These are phyloP conservation scores for Citrullus colocynthis DNA, from an alignment of 306 rosid species.

Conservation along the genomic window DNA sequence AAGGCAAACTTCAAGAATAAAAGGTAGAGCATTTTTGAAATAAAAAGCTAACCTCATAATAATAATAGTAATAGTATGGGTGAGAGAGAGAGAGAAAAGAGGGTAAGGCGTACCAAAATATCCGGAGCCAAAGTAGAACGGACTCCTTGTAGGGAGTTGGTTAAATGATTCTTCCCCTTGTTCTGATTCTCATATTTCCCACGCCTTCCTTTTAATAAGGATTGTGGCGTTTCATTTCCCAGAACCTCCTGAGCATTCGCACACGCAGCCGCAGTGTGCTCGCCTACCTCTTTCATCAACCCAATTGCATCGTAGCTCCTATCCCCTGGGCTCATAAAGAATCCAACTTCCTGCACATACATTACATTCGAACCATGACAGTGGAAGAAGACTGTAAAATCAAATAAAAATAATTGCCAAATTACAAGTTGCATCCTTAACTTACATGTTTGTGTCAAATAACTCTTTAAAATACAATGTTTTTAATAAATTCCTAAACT, in stretches of 20 bases:
- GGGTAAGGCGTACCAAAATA: slow-evolving; percentile 36
- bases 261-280: slow-evolving; percentile 79
- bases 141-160: slow-evolving; percentile 15
- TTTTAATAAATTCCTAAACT: too few relatives aligned
- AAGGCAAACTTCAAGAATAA: too few relatives aligned
- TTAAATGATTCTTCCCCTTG: slow-evolving; percentile 17
- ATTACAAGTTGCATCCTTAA: too few relatives aligned
- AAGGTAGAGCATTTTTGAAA: too few relatives aligned
- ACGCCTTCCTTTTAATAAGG: slow-evolving; percentile 20
- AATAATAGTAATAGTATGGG: too few relatives aligned
- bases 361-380: slow-evolving; percentile 1
- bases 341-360: slow-evolving; percentile 68
- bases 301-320: slow-evolving; percentile 85
- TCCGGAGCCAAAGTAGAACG: slow-evolving; percentile 37
- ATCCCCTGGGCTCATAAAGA: slow-evolving; percentile 70
- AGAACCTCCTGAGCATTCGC: slow-evolving; percentile 67
- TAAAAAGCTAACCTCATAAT: too few relatives aligned
- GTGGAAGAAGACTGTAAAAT: neutral
- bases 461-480: too few relatives aligned
- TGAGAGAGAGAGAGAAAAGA: neutral
- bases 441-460: too few relatives aligned
- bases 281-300: slow-evolving; percentile 72
- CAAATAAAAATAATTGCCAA: neutral
- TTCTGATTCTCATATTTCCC: slow-evolving; percentile 17
- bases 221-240: slow-evolving; percentile 59